These are phyloP conservation scores for Phascolomyces articulosus DNA, from an alignment of 371 early-diverging fungal species.

Conservation along the genomic window DNA sequence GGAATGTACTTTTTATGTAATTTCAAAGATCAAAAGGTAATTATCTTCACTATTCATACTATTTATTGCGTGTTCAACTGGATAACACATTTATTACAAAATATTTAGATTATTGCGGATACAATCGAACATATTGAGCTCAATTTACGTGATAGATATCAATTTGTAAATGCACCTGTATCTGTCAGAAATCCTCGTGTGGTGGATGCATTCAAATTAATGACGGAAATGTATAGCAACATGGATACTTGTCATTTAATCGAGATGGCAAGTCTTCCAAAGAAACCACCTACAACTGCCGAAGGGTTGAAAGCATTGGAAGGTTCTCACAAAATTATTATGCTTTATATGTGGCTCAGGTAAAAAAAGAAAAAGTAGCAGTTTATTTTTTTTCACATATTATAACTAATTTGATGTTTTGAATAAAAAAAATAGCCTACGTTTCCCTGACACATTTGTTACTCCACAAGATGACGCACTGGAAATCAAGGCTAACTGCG, in stretches of 20 bases:
- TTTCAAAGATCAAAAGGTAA: constrained; percentile 64
- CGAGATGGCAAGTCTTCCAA: constrained; percentile 59
- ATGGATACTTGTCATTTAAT: constrained; percentile 42
- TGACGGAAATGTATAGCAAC: constrained; percentile 47
- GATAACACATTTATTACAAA: not conserved
- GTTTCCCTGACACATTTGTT: constrained; percentile 48
- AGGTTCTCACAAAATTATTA: constrained; percentile 70
- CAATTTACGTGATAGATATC: constrained; percentile 65
- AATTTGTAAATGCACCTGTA: constrained; percentile 71
- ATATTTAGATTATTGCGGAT: constrained; percentile 52
- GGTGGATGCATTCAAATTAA: constrained; percentile 25
- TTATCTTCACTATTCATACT: no score
- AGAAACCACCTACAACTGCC: constrained; percentile 18
- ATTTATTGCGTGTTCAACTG: no score
- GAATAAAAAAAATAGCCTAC: constrained; percentile 32
- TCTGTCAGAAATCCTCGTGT: constrained; percentile 40
- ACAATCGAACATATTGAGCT: constrained; percentile 63
- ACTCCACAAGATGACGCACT: constrained; percentile 34
- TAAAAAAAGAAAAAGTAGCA: constrained; percentile 20
- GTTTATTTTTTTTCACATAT: not conserved
- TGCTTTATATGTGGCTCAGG: constrained; percentile 90
- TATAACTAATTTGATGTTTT: not conserved
- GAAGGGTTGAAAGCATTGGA: constrained; percentile 63
- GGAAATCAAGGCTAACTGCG: constrained; percentile 44
- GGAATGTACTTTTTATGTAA: constrained; percentile 82